These are phyloP conservation scores for Mortierella sp. DNA, from an alignment of 371 early-diverging fungal genomes.

Conservation along the genomic window DNA sequence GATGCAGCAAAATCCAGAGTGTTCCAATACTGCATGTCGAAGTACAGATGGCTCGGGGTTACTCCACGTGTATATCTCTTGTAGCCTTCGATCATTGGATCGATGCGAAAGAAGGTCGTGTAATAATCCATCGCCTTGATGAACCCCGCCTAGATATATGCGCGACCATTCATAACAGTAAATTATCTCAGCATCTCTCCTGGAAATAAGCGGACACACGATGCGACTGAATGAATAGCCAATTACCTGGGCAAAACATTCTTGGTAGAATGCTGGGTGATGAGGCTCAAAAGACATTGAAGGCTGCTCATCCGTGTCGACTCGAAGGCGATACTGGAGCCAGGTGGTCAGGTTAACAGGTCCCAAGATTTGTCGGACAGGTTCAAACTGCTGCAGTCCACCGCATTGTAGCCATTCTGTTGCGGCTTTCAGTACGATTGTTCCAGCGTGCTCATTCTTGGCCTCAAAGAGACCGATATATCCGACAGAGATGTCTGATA, in stretches of 20 bases:
- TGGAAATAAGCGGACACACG: background rate
- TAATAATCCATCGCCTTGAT: constrained; percentile 49
- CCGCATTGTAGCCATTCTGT: constrained; percentile 38
- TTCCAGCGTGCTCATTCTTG: constrained; percentile 36
- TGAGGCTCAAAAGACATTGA: constrained; percentile 52
- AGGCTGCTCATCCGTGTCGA: constrained; percentile 21
- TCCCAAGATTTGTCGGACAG: constrained; percentile 51
- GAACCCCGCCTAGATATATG: constrained; percentile 27
- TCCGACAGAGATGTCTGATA: constrained; percentile 41
- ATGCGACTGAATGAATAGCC: background rate
- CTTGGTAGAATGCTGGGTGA: constrained; percentile 45
- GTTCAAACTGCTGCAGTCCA: constrained; percentile 34
- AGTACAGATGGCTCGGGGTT: constrained; percentile 2
- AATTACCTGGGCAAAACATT: constrained; percentile 40
- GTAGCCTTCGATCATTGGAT: constrained; percentile 14
- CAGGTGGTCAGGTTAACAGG: constrained; percentile 54
- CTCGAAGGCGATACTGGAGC: constrained; percentile 51
- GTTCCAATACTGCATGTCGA: constrained; percentile 43
- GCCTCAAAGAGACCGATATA: constrained; percentile 54
- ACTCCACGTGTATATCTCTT: constrained; percentile 1
- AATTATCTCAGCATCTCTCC: background rate
- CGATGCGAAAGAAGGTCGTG: constrained; percentile 34
- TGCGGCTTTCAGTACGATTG: constrained; percentile 31
- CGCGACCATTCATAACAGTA: background rate
- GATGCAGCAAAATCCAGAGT: constrained; percentile 43